A percentile compares a stretch with the other conserved stretches of the same genome.
Evolutionary conservation across 805 yeast species (phyloP).

Genomic region (Saccharomycopsis sp.): DNA sequence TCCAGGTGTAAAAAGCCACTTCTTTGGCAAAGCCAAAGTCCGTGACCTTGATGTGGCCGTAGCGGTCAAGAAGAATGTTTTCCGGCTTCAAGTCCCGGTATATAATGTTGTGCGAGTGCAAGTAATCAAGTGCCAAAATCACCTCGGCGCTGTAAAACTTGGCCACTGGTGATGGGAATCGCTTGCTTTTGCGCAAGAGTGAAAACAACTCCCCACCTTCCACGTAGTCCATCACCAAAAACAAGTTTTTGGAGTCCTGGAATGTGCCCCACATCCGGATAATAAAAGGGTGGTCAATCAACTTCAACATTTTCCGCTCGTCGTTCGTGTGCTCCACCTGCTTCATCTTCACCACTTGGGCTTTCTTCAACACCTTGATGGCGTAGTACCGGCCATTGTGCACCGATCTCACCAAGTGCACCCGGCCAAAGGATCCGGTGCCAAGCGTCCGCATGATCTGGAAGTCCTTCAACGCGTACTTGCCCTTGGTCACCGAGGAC

Average conservation of each 20-base stretch:
- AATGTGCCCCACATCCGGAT: conserved; percentile 96
- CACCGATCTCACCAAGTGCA: conserved; percentile 76
- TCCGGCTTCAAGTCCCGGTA: conserved; percentile 93
- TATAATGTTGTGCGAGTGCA: conserved; percentile 77
- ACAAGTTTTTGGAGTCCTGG: conserved; percentile 75
- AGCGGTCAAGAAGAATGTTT: conserved; percentile 76
- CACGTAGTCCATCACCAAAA: conserved; percentile 94
- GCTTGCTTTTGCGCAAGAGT: conserved; percentile 73
- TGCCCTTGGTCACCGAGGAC: conserved; percentile 48
- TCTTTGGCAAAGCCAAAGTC: conserved; percentile 95
- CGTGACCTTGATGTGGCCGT: conserved; percentile 86
- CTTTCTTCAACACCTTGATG: conserved; percentile 81
- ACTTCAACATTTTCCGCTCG: conserved; percentile 78
- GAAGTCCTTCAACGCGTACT: conserved; percentile 73
- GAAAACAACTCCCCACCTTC: conserved; percentile 95
- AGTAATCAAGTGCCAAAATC: conserved; percentile 70
- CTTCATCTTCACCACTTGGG: conserved; percentile 82
- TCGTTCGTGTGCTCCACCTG: conserved; percentile 96
- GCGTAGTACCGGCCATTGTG: conserved; percentile 92
- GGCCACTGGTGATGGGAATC: conserved; percentile 94
- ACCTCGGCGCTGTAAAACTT: conserved; percentile 96
- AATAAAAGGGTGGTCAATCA: conserved; percentile 84
- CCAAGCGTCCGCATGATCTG: conserved; percentile 82
- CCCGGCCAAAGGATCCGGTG: conserved; percentile 93
- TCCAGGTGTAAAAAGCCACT: conserved; percentile 85